These are phyloP conservation scores for Coniella lustricola DNA, from an alignment of 2,329 filamentous ascomycete species.

Conservation along the genomic window DNA sequence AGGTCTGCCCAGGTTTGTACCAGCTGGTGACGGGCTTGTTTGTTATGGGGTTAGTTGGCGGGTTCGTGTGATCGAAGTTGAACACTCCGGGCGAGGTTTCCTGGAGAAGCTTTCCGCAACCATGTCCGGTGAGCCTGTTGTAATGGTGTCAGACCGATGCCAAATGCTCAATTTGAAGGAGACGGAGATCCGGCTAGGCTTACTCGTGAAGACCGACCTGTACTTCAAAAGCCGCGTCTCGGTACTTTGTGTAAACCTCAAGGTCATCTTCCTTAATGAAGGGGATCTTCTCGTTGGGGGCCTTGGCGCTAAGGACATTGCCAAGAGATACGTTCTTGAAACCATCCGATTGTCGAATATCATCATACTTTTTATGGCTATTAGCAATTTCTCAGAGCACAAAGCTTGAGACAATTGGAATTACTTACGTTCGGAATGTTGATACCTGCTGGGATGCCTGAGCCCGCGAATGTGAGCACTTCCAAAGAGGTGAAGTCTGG, in stretches of 20 bases:
- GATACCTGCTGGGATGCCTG: slow-evolving; percentile 61
- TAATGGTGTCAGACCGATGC: no score
- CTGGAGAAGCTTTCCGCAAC: slow-evolving; percentile 88
- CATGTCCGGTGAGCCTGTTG: slow-evolving; percentile 60
- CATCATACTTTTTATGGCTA: slow-evolving; percentile 44
- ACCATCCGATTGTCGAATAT: slow-evolving; percentile 72
- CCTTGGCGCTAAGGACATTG: slow-evolving; percentile 86
- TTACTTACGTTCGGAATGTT: slow-evolving; percentile 51
- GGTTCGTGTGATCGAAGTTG: slow-evolving; percentile 82
- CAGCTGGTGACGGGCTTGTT: slow-evolving; percentile 72
- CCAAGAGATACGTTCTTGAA: slow-evolving; percentile 94
- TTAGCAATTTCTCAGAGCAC: not conserved
- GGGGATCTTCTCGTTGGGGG: slow-evolving; percentile 84
- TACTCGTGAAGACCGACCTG: slow-evolving; percentile 87
- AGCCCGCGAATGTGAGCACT: slow-evolving; percentile 72
- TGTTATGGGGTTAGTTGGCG: slow-evolving; percentile 73
- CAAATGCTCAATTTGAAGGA: not conserved
- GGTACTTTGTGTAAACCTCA: slow-evolving; percentile 71
- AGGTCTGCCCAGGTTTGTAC: slow-evolving; percentile 94
- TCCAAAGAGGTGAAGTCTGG: slow-evolving; percentile 95
- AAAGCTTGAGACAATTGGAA: no score
- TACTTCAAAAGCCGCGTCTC: slow-evolving; percentile 85
- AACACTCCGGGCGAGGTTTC: slow-evolving; percentile 74
- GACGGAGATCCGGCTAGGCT: not conserved
- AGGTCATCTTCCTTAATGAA: slow-evolving; percentile 79